These are phyloP conservation scores for Porpolomopsis calyptriformis DNA, from an alignment of 768 basidiomycete species.

Conservation along the genomic window DNA sequence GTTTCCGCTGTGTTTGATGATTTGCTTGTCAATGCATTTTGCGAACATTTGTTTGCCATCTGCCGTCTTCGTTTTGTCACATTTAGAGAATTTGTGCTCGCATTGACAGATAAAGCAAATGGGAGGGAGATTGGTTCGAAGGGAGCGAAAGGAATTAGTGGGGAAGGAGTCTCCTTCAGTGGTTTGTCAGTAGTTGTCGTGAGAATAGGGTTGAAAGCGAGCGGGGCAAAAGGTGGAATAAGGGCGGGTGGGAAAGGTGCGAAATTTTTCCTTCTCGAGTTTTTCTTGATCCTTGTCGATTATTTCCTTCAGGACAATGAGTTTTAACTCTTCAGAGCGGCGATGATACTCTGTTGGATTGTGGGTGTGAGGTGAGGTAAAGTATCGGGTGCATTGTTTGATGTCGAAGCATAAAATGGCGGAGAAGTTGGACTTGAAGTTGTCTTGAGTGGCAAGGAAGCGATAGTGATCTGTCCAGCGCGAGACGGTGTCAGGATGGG, in stretches of 20 bases:
- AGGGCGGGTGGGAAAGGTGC: too few species aligned
- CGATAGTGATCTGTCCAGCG: not conserved
- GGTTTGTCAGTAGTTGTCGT: too few species aligned
- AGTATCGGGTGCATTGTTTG: not conserved
- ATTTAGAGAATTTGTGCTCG: not conserved
- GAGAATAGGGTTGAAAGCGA: too few species aligned
- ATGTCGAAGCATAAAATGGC: conserved; percentile 11
- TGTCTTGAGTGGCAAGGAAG: conserved; percentile 3
- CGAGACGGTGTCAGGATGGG: not conserved
- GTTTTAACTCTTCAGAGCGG: not conserved
- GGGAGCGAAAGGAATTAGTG: not conserved
- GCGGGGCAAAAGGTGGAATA: too few species aligned
- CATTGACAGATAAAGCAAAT: conserved; percentile 4
- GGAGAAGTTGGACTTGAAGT: conserved; percentile 10
- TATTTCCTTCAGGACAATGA: not conserved
- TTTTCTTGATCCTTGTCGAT: too few species aligned
- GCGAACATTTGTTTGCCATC: conserved; percentile 5
- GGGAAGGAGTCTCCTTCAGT: too few species aligned
- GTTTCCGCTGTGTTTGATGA: conserved; percentile 9
- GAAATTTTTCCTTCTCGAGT: too few species aligned
- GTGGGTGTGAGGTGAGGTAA: not conserved
- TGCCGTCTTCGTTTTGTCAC: not conserved
- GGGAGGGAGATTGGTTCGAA: not conserved
- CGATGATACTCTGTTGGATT: not conserved
- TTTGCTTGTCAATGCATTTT: not conserved